Conservation (phyloP, 805 yeast species). For the Ogataea neopini region DNA sequence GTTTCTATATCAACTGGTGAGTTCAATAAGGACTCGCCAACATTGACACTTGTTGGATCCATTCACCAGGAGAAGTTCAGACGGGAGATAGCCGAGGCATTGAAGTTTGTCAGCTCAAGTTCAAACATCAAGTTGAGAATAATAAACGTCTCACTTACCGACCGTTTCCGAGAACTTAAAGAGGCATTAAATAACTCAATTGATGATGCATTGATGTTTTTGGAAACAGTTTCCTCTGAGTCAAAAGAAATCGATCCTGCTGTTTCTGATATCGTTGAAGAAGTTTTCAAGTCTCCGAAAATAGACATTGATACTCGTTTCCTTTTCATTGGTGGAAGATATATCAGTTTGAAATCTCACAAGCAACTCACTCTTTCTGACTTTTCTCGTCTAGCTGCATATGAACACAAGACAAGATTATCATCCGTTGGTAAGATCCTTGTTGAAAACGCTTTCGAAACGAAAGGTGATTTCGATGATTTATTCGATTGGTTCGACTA, state of each 20-base stretch:
- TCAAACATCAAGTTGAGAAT: slow-evolving; percentile 23
- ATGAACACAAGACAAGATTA: slow-evolving; percentile 51
- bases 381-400: slow-evolving; percentile 40
- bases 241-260: background rate
- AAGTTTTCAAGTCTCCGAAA: slow-evolving; percentile 6
- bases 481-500: slow-evolving; percentile 27
- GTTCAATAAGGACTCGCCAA: background rate
- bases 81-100: slow-evolving; percentile 44
- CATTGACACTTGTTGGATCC: slow-evolving; percentile 55
- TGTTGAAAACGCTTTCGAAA: background rate
- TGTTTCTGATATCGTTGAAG: slow-evolving; percentile 1
- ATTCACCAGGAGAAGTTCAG: slow-evolving; percentile 41
- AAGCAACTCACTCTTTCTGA: slow-evolving; percentile 27
- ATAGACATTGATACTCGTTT: slow-evolving; percentile 23
- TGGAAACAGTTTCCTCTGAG: background rate
- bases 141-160: slow-evolving; percentile 12
- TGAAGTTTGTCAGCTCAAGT: slow-evolving; percentile 20
- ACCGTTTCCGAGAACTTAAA: slow-evolving; percentile 1
- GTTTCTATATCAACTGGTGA: slow-evolving; percentile 1
- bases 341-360: slow-evolving; percentile 37
- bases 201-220: slow-evolving; percentile 1
- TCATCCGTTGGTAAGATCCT: slow-evolving; percentile 13
- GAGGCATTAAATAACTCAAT: slow-evolving; percentile 8
- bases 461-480: slow-evolving; percentile 11
- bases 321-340: slow-evolving; percentile 54